phyloP scores from a whole-genome alignment of 495 filamentous ascomycete species.

The Penicillium paxilli region DNA sequence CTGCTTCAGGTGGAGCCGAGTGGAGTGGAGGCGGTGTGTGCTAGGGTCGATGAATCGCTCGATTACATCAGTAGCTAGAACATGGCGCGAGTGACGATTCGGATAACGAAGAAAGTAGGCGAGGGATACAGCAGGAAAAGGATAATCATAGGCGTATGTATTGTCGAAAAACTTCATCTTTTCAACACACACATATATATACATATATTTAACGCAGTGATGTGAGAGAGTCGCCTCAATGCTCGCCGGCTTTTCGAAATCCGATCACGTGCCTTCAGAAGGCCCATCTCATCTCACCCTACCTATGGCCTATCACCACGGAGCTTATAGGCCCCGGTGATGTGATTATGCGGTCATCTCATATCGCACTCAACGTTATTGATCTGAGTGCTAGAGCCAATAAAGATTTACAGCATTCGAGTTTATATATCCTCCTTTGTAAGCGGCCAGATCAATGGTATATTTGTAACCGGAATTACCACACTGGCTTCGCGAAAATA shows the following conservation, averaged over 20 bases:
- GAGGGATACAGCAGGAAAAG: neutral
- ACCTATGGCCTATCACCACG: neutral
- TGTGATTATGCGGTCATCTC: neutral
- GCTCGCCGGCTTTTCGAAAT: neutral
- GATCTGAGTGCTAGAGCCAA: neutral
- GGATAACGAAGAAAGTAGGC: neutral
- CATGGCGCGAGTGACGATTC: neutral
- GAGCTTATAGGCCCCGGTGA: neutral
- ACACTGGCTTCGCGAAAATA: constrained; percentile 68
- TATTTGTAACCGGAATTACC: constrained; percentile 63
- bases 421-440: too few relatives aligned
- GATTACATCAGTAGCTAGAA: neutral
- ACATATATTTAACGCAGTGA: neutral
- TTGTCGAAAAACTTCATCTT: neutral
- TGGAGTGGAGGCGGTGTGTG: neutral
- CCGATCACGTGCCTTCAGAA: too few relatives aligned
- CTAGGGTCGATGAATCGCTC: neutral
- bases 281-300: neutral
- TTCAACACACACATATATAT: neutral
- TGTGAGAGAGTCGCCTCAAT: neutral
- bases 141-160: neutral
- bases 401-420: neutral
- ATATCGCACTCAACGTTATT: neutral
- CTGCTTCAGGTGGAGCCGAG: neutral
- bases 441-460: constrained; percentile 67